phyloP scores from a whole-genome alignment of 2,329 filamentous ascomycete genomes.

The Lomentospora prolificans region DNA sequence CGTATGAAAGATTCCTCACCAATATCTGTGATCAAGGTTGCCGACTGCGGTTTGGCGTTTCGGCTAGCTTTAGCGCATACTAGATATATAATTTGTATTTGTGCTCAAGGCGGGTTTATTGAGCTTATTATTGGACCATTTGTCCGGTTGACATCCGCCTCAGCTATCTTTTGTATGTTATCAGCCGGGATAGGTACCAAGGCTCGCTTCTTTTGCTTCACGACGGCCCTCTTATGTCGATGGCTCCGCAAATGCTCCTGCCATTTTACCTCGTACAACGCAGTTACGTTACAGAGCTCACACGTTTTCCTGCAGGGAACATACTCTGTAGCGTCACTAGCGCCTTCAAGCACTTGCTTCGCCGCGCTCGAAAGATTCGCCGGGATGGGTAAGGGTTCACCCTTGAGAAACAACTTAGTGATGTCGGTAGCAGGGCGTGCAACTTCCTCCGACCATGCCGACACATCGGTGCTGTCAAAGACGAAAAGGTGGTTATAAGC shows the following conservation, averaged over 20 bases:
- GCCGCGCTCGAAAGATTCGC: constrained; percentile 37
- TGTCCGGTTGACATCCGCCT: constrained; percentile 6
- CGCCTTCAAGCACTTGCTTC: constrained; percentile 43
- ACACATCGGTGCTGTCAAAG: constrained; percentile 66
- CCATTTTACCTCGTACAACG: constrained; percentile 43
- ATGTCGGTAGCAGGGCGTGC: constrained; percentile 53
- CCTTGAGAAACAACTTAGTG: constrained; percentile 52
- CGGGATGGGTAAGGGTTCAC: constrained; percentile 42
- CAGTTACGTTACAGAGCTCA: constrained; percentile 58
- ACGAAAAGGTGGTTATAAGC: constrained; percentile 58
- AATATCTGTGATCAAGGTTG: too few relatives aligned
- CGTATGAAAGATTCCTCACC: too few relatives aligned
- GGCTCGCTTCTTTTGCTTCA: constrained; percentile 26
- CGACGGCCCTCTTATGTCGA: constrained; percentile 23
- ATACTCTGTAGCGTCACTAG: constrained; percentile 38
- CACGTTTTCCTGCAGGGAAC: constrained; percentile 53
- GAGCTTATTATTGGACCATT: background rate
- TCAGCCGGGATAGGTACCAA: constrained; percentile 19
- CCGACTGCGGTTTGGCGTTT: too few relatives aligned
- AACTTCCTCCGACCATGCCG: constrained; percentile 54
- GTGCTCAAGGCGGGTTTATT: constrained; percentile 2
- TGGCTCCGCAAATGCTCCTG: constrained; percentile 26
- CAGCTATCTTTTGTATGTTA: constrained; percentile 10
- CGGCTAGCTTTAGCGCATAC: too few relatives aligned
- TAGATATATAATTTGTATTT: too few relatives aligned